Evolutionary conservation across 139 green algal species (phyloP).

Genomic region (Closterium sp.): DNA sequence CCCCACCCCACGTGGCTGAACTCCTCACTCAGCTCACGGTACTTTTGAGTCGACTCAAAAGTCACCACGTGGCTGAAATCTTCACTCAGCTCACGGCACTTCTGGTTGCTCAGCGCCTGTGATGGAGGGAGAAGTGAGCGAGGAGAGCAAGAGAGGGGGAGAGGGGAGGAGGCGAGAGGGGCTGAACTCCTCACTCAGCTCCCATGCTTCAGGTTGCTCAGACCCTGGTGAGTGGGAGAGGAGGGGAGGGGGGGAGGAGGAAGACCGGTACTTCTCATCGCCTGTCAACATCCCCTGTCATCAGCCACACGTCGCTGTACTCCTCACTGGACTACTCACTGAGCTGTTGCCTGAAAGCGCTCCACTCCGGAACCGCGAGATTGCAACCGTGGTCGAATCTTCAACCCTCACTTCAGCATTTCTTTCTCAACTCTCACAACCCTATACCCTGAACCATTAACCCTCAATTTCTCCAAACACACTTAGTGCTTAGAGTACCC

Average conservation of each 20-base stretch:
- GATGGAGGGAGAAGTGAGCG: too few species aligned
- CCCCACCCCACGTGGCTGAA: neutral
- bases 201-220: constrained; percentile 68
- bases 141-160: neutral
- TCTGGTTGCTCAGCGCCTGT: too few species aligned
- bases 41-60: too few species aligned
- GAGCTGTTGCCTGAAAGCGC: neutral
- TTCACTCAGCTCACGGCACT: too few species aligned
- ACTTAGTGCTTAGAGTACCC: too few species aligned
- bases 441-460: neutral
- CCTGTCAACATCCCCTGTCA: constrained; percentile 59
- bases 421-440: neutral
- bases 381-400: neutral
- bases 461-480: too few species aligned
- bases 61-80: too few species aligned
- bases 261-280: neutral
- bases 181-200: constrained; percentile 81
- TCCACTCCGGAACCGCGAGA: neutral
- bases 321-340: constrained; percentile 73
- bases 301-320: constrained; percentile 78
- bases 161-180: too few species aligned
- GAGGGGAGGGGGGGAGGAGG: neutral
- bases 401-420: neutral
- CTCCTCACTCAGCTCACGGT: neutral
- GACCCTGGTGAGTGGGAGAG: neutral